phyloP scores from a whole-genome alignment of 352 stramenopile genomes.

The Globisporangium paddicum region DNA sequence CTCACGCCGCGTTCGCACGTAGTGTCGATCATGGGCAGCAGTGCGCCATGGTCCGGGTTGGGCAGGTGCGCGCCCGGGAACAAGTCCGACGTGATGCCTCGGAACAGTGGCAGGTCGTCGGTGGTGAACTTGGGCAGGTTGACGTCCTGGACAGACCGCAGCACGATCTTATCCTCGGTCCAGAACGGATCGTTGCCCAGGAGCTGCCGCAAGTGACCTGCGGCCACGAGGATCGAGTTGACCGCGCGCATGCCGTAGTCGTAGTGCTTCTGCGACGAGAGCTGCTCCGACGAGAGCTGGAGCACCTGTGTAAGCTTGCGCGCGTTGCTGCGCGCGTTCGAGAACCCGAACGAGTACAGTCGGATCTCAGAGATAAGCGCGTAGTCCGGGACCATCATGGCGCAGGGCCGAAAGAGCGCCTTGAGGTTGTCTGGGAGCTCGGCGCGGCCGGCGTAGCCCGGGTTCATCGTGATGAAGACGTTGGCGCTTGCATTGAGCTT shows the following conservation, averaged over 20 bases:
- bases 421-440: constrained; percentile 95
- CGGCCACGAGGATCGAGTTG: constrained; percentile 93
- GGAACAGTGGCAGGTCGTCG: constrained; percentile 91
- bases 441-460: constrained; percentile 93
- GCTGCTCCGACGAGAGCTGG: constrained; percentile 91
- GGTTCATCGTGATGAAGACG: constrained; percentile 96
- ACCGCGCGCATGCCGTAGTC: constrained; percentile 96
- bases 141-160: constrained; percentile 92
- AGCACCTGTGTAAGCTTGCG: constrained; percentile 93
- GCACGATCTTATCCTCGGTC: constrained; percentile 90
- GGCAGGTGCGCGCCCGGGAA: constrained; percentile 89
- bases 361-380: constrained; percentile 93
- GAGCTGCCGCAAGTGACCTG: constrained; percentile 89
- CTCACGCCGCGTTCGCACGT: constrained; percentile 64
- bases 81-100: constrained; percentile 91
- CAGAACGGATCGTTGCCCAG: constrained; percentile 85
- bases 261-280: constrained; percentile 94
- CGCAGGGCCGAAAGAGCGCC: constrained; percentile 90
- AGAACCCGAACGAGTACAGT: constrained; percentile 92
- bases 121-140: constrained; percentile 94
- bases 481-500: constrained; percentile 91
- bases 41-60: constrained; percentile 75
- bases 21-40: constrained; percentile 82
- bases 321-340: constrained; percentile 83
- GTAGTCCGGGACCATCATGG: constrained; percentile 96